Evolutionary conservation across 768 basidiomycete genomes (phyloP).

Genomic region (Rhodocollybia butyracea): DNA sequence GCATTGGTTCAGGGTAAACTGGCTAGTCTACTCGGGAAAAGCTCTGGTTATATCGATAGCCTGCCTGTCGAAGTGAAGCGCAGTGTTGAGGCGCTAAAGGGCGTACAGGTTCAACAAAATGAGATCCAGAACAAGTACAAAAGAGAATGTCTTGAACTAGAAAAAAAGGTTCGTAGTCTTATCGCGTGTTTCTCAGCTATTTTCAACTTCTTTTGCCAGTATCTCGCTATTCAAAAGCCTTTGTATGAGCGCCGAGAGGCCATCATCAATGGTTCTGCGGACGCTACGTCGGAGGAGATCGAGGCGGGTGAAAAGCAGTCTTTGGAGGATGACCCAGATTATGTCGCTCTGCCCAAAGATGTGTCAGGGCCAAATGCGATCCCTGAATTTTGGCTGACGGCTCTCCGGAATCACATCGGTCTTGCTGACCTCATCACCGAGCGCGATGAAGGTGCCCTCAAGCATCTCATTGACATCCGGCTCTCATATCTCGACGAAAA

Average conservation of each 20-base stretch:
- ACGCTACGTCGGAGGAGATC: slow-evolving; percentile 79
- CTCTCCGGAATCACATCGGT: slow-evolving; percentile 86
- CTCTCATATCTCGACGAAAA: slow-evolving; percentile 63
- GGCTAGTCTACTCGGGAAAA: slow-evolving; percentile 79
- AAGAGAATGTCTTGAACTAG: slow-evolving; percentile 89
- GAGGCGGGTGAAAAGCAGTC: slow-evolving; percentile 72
- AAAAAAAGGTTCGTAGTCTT: slow-evolving; percentile 75
- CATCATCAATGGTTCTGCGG: slow-evolving; percentile 75
- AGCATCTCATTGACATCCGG: slow-evolving; percentile 74
- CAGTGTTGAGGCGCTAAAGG: slow-evolving; percentile 89
- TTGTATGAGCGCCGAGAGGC: slow-evolving; percentile 82
- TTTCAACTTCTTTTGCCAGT: slow-evolving; percentile 37
- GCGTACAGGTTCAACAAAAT: slow-evolving; percentile 88
- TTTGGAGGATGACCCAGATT: slow-evolving; percentile 72
- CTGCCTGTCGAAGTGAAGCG: slow-evolving; percentile 79
- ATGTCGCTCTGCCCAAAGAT: slow-evolving; percentile 58
- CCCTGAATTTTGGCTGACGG: slow-evolving; percentile 98
- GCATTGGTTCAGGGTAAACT: slow-evolving; percentile 89
- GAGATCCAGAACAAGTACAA: slow-evolving; percentile 94
- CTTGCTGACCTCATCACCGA: slow-evolving; percentile 90
- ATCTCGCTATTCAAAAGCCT: slow-evolving; percentile 74
- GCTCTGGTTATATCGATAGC: slow-evolving; percentile 92
- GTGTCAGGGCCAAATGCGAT: slow-evolving; percentile 48
- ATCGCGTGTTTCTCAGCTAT: slow-evolving; percentile 10
- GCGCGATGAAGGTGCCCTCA: slow-evolving; percentile 84